Base-by-base conservation (phyloP, 2,329 filamentous ascomycete species). In the Didymella segeticola region DNA sequence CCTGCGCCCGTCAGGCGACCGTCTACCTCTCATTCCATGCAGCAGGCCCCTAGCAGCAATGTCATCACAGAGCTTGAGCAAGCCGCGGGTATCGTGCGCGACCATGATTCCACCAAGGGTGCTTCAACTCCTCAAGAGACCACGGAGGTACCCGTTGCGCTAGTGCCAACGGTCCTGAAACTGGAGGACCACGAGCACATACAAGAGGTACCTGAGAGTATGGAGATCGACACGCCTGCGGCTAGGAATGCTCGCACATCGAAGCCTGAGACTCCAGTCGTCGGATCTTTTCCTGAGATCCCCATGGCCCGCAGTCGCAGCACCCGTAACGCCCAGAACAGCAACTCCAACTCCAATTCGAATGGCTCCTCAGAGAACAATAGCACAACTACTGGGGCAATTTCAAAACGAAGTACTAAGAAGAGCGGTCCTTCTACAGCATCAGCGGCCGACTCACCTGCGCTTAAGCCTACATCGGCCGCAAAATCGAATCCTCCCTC, bases 81-180 rank as follows among this genome's bases (percentile, higher is more conserved):
- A 45, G 66, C 67, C 22, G 66, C 70, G 4, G 62, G 60, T 7
- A 58, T 66, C 6, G 59, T 47, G 27, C 69, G 62, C 19, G 67
- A 71, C 19, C 68, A 63, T 39, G 43, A 46, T 2, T 64, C 62
- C 6, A 43, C 30, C 12, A 71, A 70, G 45, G 67, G 58, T 10
- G 59, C 59, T 14, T 60, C 69, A 5, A 71, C 63, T n/a, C 68
- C 70, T 2, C 71, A 72, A 33, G 70, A 72, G 38, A 60, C 50
- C 12, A 50, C 58, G 14, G 72, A 73, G 14, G 49, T 46, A 7
- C 62, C 65, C 3, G 42, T 47, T 14, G 42, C 63, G 8, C 42
- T 83, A 81, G 69, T 87, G 84, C 58, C 79, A 82, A 69, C 74
- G 63, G 37, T 72, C 31, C 68, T 81, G 43, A 80, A 81, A 62